Conservation (phyloP, 176 grass and related monocot species). For the Avena eriantha region DNA sequence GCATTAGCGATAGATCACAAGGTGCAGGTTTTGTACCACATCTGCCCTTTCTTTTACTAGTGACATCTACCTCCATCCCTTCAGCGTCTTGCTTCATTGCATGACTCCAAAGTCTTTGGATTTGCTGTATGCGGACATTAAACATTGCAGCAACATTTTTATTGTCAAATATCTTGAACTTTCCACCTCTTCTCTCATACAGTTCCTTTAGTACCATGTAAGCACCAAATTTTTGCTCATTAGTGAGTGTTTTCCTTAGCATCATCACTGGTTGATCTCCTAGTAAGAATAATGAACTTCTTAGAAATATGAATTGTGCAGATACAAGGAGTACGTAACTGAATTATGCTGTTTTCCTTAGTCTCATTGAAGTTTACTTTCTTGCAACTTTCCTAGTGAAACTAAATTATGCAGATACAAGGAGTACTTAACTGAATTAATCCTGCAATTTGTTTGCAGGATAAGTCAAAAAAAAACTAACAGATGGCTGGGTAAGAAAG, state of each 20-base stretch:
- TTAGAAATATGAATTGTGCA: not conserved
- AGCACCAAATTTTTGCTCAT: not conserved
- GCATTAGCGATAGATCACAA: not conserved
- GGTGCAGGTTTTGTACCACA: not conserved
- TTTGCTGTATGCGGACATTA: not conserved
- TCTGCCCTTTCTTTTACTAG: not conserved
- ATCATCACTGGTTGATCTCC: not conserved
- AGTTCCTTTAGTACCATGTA: not conserved
- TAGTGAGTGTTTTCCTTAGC: not conserved
- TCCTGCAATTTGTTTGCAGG: too few relatives aligned
- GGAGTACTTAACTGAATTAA: too few relatives aligned
- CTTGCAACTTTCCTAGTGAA: too few relatives aligned
- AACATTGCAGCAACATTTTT: not conserved
- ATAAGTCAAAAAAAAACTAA: too few relatives aligned
- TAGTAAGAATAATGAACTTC: not conserved
- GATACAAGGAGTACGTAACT: too few relatives aligned
- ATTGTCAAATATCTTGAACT: not conserved
- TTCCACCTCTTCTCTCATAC: not conserved
- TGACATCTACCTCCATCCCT: not conserved
- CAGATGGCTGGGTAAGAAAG: too few relatives aligned
- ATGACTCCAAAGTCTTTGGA: not conserved
- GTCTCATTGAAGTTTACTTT: too few relatives aligned
- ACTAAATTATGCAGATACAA: too few relatives aligned
- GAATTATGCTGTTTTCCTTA: too few relatives aligned
- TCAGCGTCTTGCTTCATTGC: not conserved